Percentiles rank a stretch among this genome's conserved stretches.
Conservation (phyloP, 2,329 filamentous ascomycete species). For the Trichoderma breve region DNA sequence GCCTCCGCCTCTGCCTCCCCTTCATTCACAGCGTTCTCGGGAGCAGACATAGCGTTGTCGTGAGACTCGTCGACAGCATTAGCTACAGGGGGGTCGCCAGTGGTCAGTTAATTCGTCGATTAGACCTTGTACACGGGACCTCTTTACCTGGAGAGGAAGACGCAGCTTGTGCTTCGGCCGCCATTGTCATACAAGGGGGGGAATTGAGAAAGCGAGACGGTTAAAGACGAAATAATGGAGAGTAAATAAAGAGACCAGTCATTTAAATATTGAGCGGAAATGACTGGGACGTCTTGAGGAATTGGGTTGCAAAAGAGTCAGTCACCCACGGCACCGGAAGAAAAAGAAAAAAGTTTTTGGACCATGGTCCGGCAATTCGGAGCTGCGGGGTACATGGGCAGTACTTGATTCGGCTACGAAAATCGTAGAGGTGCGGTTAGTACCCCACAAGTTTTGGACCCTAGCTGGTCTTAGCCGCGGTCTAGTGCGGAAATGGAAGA, state of each 20-base stretch:
- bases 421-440: background rate
- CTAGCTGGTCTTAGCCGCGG: background rate
- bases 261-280: conserved; percentile 30
- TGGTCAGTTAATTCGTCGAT: conserved; percentile 14
- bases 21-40: conserved; percentile 23
- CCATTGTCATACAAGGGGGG: conserved; percentile 30
- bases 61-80: conserved; percentile 29
- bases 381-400: conserved; percentile 15
- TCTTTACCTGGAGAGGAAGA: conserved; percentile 26
- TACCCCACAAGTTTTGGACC: conserved; percentile 15
- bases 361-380: conserved; percentile 29
- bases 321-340: conserved; percentile 25
- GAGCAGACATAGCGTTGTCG: conserved; percentile 27
- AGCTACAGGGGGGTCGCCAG: conserved; percentile 20
- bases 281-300: conserved; percentile 24
- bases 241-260: conserved; percentile 26
- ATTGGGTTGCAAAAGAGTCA: conserved; percentile 17
- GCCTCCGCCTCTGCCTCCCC: conserved; percentile 30
- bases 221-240: conserved; percentile 25
- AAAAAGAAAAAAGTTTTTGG: conserved; percentile 34
- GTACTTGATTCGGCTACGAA: background rate
- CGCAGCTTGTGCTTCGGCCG: conserved; percentile 32
- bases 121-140: conserved; percentile 2
- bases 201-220: conserved; percentile 17
- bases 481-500: conserved; percentile 31